Evolutionary conservation across 805 yeast species (phyloP).

Genomic region (Candida pini): DNA sequence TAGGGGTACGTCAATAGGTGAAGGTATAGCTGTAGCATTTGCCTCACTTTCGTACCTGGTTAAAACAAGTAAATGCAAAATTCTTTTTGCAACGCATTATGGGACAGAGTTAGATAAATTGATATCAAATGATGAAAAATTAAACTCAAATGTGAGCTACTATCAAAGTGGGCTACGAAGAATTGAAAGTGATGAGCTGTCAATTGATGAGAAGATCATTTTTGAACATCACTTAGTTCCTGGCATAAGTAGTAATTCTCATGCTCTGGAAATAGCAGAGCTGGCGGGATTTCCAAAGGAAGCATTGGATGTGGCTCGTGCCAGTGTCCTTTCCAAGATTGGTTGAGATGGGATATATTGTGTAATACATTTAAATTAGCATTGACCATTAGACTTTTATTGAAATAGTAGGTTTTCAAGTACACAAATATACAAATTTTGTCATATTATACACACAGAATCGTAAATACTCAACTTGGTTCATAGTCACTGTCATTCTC

Average conservation of each 20-base stretch:
- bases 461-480: too few species aligned
- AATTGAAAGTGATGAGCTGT: conserved; percentile 10
- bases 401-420: too few species aligned
- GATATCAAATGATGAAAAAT: conserved; percentile 26
- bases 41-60: conserved; percentile 60
- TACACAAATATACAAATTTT: too few species aligned
- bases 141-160: conserved; percentile 20
- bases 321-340: too few species aligned
- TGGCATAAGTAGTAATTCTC: conserved; percentile 72
- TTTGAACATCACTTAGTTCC: conserved; percentile 53
- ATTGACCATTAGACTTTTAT: too few species aligned
- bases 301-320: conserved; percentile 50
- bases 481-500: too few species aligned
- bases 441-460: too few species aligned
- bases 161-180: conserved; percentile 21
- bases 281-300: conserved; percentile 70
- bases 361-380: too few species aligned
- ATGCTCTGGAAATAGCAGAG: conserved; percentile 71
- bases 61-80: conserved; percentile 52
- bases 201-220: conserved; percentile 28
- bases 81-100: conserved; percentile 89
- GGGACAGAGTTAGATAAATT: conserved; percentile 48
- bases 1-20: conserved; percentile 79
- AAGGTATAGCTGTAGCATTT: conserved; percentile 81
- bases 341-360: too few species aligned